These are phyloP conservation scores for Colletotrichum tamarilloi DNA, from an alignment of 2,329 filamentous ascomycete genomes.

Conservation along the genomic window DNA sequence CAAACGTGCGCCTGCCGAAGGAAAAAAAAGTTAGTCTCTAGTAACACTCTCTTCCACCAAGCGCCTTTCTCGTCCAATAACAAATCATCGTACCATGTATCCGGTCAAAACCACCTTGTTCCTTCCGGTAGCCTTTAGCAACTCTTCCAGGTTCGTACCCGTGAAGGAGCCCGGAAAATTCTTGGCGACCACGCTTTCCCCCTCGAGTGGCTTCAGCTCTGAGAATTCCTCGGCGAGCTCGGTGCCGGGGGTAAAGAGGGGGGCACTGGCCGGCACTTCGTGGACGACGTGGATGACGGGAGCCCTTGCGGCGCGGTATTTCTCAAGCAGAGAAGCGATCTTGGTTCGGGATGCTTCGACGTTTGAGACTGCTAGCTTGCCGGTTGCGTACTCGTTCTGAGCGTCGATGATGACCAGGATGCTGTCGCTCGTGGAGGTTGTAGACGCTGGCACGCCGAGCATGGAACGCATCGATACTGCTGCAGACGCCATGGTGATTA, in stretches of 20 bases:
- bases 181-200: conserved; percentile 69
- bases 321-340: conserved; percentile 66
- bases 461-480: conserved; percentile 53
- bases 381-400: conserved; percentile 74
- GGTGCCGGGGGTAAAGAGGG: conserved; percentile 73
- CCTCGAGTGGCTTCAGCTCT: conserved; percentile 64
- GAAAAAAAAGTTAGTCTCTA: neutral
- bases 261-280: conserved; percentile 67
- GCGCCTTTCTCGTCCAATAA: no score
- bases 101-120: conserved; percentile 71
- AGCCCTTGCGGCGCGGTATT: conserved; percentile 65
- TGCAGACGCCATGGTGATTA: conserved; percentile 30
- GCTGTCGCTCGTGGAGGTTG: conserved; percentile 66
- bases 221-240: conserved; percentile 69
- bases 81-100: conserved; percentile 58
- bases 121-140: conserved; percentile 58
- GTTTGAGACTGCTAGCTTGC: conserved; percentile 65
- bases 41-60: conserved; percentile 22
- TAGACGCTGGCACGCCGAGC: conserved; percentile 64
- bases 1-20: conserved; percentile 67
- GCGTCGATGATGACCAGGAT: conserved; percentile 75
- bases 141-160: conserved; percentile 65
- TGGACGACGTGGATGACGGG: conserved; percentile 71
- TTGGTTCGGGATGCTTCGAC: conserved; percentile 63
- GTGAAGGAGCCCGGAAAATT: conserved; percentile 70